phyloP scores from a whole-genome alignment of 352 stramenopile species.

The Phytopythium boreale region DNA sequence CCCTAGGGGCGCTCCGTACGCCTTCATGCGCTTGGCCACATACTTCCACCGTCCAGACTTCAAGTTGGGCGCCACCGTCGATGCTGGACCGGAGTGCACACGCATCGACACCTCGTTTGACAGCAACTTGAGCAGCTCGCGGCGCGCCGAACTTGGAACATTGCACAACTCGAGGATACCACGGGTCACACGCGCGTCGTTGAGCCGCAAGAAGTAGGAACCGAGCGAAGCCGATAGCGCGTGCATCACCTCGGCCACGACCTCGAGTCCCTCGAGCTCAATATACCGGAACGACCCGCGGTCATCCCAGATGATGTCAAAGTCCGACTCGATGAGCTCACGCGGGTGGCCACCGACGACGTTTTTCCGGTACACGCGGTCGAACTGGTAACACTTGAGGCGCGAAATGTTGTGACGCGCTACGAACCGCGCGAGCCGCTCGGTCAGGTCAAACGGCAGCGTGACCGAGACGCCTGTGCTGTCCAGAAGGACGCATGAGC shows the following conservation, averaged over 20 bases:
- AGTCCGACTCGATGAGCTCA: conserved; percentile 79
- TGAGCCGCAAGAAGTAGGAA: conserved; percentile 78
- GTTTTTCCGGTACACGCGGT: conserved; percentile 79
- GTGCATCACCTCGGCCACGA: conserved; percentile 74
- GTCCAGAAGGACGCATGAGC: conserved; percentile 67
- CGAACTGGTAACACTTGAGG: conserved; percentile 85
- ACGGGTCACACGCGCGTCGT: conserved; percentile 68
- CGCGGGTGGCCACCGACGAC: conserved; percentile 71
- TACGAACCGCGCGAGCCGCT: conserved; percentile 77
- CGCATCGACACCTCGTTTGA: conserved; percentile 72
- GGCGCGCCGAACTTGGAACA: conserved; percentile 43
- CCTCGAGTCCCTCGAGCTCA: conserved; percentile 73
- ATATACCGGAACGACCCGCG: conserved; percentile 57
- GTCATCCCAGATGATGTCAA: conserved; percentile 86
- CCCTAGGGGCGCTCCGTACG: conserved; percentile 44
- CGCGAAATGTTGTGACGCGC: conserved; percentile 77
- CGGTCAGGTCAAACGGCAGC: conserved; percentile 81
- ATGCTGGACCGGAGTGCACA: conserved; percentile 57
- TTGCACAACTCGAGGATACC: conserved; percentile 70
- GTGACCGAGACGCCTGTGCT: conserved; percentile 75
- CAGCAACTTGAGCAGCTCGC: conserved; percentile 73
- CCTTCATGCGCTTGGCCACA: conserved; percentile 64
- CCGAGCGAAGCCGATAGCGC: conserved; percentile 54
- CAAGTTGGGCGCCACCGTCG: conserved; percentile 50
- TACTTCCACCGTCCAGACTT: conserved; percentile 76